These are phyloP conservation scores for Claviceps sp. DNA, from an alignment of 2,329 filamentous ascomycete species.

Conservation along the genomic window DNA sequence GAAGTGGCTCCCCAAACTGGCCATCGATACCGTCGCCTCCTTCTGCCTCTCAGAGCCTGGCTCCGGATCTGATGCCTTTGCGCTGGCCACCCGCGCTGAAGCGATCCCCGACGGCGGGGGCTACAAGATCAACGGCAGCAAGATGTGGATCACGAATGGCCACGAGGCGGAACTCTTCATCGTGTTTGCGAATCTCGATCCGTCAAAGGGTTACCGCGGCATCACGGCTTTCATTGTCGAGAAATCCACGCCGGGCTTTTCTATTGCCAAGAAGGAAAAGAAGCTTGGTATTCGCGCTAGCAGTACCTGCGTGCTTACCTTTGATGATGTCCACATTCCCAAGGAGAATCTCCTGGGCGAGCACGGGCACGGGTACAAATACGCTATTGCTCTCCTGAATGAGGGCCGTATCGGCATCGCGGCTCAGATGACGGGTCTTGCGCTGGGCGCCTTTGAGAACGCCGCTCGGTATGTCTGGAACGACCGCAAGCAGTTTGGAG, in stretches of 20 bases:
- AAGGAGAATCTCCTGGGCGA: constrained; percentile 78
- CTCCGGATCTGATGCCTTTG: constrained; percentile 92
- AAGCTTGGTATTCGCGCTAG: constrained; percentile 94
- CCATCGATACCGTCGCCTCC: constrained; percentile 78
- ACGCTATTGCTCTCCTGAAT: constrained; percentile 86
- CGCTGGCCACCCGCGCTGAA: constrained; percentile 77
- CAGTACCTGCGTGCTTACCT: constrained; percentile 93
- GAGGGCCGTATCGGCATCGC: constrained; percentile 96
- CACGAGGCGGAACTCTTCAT: constrained; percentile 92
- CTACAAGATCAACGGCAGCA: constrained; percentile 78
- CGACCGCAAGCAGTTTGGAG: constrained; percentile 92
- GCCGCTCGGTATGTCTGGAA: constrained; percentile 92
- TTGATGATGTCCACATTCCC: constrained; percentile 88
- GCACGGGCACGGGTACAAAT: constrained; percentile 91
- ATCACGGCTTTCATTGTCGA: constrained; percentile 94
- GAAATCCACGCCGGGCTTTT: constrained; percentile 79
- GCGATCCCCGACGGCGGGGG: constrained; percentile 56
- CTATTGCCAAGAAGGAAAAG: constrained; percentile 99
- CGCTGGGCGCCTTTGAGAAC: constrained; percentile 89
- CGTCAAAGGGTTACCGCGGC: constrained; percentile 85
- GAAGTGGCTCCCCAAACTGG: constrained; percentile 78
- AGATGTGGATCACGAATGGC: constrained; percentile 99
- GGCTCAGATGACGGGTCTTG: constrained; percentile 95
- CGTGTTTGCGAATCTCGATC: constrained; percentile 93
- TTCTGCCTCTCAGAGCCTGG: constrained; percentile 90